Conservation (phyloP, 192 early-diverging fungal genomes). For the Oehlia diaphana region DNA sequence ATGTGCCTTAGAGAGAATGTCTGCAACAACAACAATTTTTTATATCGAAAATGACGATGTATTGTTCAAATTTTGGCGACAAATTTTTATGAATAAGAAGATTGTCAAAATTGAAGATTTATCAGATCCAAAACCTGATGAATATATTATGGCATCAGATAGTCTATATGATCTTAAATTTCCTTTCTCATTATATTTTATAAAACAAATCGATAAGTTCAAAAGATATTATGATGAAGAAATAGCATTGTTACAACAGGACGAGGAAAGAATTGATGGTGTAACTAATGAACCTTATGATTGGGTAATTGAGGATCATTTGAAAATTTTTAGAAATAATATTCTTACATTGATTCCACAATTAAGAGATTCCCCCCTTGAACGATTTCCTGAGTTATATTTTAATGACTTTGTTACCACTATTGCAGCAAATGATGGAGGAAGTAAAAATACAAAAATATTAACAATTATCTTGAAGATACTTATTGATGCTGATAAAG, state of each 20-base stretch:
- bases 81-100: constrained; percentile 9
- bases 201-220: constrained; percentile 17
- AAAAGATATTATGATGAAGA: constrained; percentile 21
- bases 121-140: constrained; percentile 23
- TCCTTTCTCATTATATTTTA: constrained; percentile 29
- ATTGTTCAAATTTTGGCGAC: constrained; percentile 25
- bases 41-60: not conserved
- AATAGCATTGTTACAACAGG: not conserved
- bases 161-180: constrained; percentile 15
- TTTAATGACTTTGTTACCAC: constrained; percentile 22
- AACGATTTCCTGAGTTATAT: constrained; percentile 11
- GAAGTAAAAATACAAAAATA: not conserved
- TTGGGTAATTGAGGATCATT: not conserved
- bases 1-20: constrained; percentile 17
- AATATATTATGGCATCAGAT: not conserved
- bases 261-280: constrained; percentile 8
- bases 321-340: not conserved
- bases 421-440: not conserved
- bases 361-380: not conserved
- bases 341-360: not conserved
- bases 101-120: constrained; percentile 12
- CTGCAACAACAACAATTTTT: constrained; percentile 11
- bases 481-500: not conserved
- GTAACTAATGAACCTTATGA: not conserved
- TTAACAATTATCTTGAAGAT: constrained; percentile 5